phyloP scores from a whole-genome alignment of 768 basidiomycete species.

The Podaxis rugospora region DNA sequence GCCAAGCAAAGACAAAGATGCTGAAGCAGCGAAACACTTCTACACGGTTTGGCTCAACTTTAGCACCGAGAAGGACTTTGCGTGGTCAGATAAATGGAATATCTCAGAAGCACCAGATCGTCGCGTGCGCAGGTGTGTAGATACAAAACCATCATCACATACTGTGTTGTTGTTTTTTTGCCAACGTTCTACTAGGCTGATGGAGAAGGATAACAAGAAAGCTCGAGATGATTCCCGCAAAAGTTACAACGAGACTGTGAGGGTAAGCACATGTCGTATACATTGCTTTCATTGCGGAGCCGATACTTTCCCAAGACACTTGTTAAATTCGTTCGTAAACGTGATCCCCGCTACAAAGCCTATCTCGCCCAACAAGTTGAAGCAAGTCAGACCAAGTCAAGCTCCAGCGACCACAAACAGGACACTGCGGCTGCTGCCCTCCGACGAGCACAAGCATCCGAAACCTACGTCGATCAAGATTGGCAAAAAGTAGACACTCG shows the following conservation, averaged over 20 bases:
- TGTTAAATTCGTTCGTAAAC: slow-evolving; percentile 73
- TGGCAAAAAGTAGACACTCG: slow-evolving; percentile 71
- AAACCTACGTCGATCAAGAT: slow-evolving; percentile 73
- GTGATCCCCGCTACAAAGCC: slow-evolving; percentile 83
- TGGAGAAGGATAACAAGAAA: slow-evolving; percentile 97
- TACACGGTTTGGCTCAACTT: slow-evolving; percentile 89
- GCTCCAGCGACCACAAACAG: slow-evolving; percentile 28
- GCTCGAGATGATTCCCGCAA: slow-evolving; percentile 79
- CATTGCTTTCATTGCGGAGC: background rate
- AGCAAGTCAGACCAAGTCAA: slow-evolving; percentile 18
- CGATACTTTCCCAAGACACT: slow-evolving; percentile 46
- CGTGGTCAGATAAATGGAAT: slow-evolving; percentile 86
- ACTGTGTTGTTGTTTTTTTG: background rate
- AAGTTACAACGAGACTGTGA: slow-evolving; percentile 90
- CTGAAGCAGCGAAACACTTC: slow-evolving; percentile 64
- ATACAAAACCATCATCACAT: background rate
- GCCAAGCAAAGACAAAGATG: slow-evolving; percentile 35
- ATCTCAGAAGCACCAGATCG: slow-evolving; percentile 82
- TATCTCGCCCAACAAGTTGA: slow-evolving; percentile 50
- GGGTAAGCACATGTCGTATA: slow-evolving; percentile 43
- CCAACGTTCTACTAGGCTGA: slow-evolving; percentile 44
- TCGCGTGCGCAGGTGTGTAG: slow-evolving; percentile 63
- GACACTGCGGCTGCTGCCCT: slow-evolving; percentile 19
- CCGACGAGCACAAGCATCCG: slow-evolving; percentile 26
- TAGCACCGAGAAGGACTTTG: slow-evolving; percentile 80